These are phyloP conservation scores for Primulina tabacum DNA, from an alignment of 257 asterid genomes.

Conservation along the genomic window DNA sequence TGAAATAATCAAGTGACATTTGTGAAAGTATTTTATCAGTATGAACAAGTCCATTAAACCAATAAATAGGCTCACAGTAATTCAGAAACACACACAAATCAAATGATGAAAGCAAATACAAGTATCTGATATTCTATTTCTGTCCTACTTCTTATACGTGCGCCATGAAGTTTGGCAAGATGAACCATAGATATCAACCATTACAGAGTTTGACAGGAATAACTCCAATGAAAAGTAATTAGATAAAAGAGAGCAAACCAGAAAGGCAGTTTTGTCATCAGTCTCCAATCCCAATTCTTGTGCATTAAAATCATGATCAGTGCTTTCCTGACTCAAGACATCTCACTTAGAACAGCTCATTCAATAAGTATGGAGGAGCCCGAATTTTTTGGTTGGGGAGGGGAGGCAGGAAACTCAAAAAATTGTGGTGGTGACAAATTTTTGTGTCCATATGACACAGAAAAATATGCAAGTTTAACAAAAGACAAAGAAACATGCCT, in stretches of 20 bases:
- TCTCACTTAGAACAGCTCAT: slow-evolving; percentile 16
- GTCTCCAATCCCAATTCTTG: slow-evolving; percentile 98
- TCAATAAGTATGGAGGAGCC: too few relatives aligned
- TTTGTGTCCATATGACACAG: neutral
- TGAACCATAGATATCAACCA: slow-evolving; percentile 7
- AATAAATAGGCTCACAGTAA: neutral
- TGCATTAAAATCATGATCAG: slow-evolving; percentile 26
- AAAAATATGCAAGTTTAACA: too few relatives aligned
- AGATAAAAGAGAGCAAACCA: slow-evolving; percentile 44
- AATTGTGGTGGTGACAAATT: too few relatives aligned
- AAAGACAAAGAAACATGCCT: slow-evolving; percentile 39
- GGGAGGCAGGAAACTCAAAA: too few relatives aligned
- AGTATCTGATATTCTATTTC: slow-evolving; percentile 4
- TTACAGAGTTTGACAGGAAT: slow-evolving; percentile 6
- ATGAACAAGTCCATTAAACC: neutral
- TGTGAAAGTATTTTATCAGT: neutral
- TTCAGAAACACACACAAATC: neutral
- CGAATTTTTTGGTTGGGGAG: too few relatives aligned
- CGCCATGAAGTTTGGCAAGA: slow-evolving; percentile 7
- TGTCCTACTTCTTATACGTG: slow-evolving; percentile 5
- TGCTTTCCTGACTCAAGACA: slow-evolving; percentile 16
- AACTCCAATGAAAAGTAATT: slow-evolving; percentile 4
- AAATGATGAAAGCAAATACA: slow-evolving; percentile 2
- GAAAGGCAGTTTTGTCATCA: slow-evolving; percentile 97
- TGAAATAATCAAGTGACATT: neutral